These are phyloP conservation scores for Fraxinus baroniana DNA, from an alignment of 305 asterid genomes.

Conservation along the genomic window DNA sequence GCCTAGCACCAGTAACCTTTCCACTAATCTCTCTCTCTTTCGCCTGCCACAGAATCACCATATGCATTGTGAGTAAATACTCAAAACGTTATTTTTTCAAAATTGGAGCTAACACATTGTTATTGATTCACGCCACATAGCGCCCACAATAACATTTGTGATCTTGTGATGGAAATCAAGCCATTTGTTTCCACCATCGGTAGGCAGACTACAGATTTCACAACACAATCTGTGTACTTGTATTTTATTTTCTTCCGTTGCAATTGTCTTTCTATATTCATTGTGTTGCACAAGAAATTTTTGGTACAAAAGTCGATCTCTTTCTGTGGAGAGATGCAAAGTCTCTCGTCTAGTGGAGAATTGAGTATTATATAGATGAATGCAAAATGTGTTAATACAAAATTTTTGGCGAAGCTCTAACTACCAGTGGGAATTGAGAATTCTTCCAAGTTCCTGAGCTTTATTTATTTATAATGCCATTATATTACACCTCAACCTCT, in stretches of 20 bases:
- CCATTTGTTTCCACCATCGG: neutral
- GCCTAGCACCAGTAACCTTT: neutral
- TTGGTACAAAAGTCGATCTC: neutral
- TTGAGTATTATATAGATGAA: neutral
- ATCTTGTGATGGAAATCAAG: neutral
- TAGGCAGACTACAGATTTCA: neutral
- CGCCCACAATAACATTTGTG: neutral
- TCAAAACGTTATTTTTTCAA: neutral
- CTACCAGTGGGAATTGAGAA: neutral
- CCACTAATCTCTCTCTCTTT: neutral
- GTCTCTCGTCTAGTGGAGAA: neutral
- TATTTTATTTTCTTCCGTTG: neutral
- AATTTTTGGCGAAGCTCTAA: neutral
- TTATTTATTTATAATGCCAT: neutral
- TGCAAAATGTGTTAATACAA: neutral
- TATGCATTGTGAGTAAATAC: neutral
- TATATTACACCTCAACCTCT: neutral
- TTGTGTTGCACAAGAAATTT: neutral
- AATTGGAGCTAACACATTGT: neutral
- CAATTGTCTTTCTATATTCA: neutral
- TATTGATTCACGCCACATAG: neutral
- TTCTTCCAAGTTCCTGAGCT: neutral
- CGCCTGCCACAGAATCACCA: neutral
- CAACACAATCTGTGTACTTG: neutral
- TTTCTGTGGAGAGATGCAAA: neutral